Evolutionary conservation across 176 grass and related monocot genomes (phyloP), one percentile per base, ranked within the genome.

Genomic region (Triticum monococcum): DNA sequence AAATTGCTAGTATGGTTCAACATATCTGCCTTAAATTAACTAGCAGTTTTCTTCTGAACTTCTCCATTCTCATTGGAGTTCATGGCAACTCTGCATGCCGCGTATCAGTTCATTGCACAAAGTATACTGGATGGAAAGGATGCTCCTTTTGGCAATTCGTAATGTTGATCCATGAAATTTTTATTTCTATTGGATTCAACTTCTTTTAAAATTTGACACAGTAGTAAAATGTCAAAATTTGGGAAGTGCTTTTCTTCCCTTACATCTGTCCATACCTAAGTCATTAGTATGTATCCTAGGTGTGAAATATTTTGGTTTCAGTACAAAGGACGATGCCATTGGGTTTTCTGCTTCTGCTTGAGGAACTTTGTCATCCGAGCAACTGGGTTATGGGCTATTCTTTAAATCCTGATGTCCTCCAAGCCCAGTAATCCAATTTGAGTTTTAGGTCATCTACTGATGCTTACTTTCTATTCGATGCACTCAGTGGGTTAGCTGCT

Each of bases 281-380:
- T 71, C 89, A 88, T 76, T 78, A 68, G 75, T 69, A 62, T 64
- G 61, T 84, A 84, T 88, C 69, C 89, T 88, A 91, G 85, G 80
- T 77, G 79, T 69, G 30, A 64, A 68, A 80, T 79, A 83, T 43
- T 67, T 68, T 88, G 63, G 50, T 77, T 84, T 78, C 37, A 85
- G 70, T 88, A 88, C 89, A 80, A 81, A 64, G 61, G 81, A 41
- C 38, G 24, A 77, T 85, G 76, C 23, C 63, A 64, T 64, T 77
- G 68, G 77, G 18, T 46, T 75, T 84, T 63, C 62, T 76, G 69
- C 81, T 84, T 87, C 81, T 76, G 81, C 81, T 87, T 87, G 60
- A 84, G 57, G 35, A 46, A 67, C 20, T 84, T 31, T 63, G 20
- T 78, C 88, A 90, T 76, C 45, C 61, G 66, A 33, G 79, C 84